Evolutionary conservation across 2,329 filamentous ascomycete species (phyloP), one percentile per base, ranked within the genome.

Genomic region (Mollisiaceae sp.): DNA sequence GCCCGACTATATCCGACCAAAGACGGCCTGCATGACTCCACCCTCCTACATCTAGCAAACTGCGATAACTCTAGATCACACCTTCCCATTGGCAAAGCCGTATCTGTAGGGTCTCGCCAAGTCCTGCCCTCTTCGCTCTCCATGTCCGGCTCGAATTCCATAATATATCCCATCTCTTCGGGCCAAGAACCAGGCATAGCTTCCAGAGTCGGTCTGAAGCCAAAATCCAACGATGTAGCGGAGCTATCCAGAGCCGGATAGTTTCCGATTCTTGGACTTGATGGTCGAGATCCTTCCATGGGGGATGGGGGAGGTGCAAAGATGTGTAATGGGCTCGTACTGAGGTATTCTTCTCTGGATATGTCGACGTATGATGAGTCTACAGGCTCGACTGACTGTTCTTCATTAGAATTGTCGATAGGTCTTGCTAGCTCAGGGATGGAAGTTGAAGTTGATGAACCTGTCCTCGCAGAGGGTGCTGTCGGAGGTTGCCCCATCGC

Each of bases 201-300:
- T 24, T 56, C 47, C 15, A 61, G n/a, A 9, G 60, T 60, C 3
- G 66, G 59, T 4, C 45, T n/a, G 36, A 65, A 64, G 1, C 55
- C 63, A 39, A 65, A 66, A n/a, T 64, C 61, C 8, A 55, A 55
- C 4, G 45, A 47, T 18, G 66, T 64, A 11, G 61, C 66, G 8
- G 60, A 65, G 36, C 58, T 66, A 15, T 62, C 58, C 11, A 68
- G 60, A 38, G 18, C 41, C 45, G 62, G 65, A 22, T 65, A 67
- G 35, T 57, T 27, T 2, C 55, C 14, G 8, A 27, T 18, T 20
- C 55, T 57, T 20, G 35, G 55, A n/a, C 15, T 38, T 6, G n/a
- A 39, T 9, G 36, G 14, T 8, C 55, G 27, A 15, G n/a, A n/a
- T 4, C 8, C 32, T n/a, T 36, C 15, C 27, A 15, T 24, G 11